A percentile compares a stretch with the other conserved stretches of the same genome.
Evolutionary conservation across 2,329 filamentous ascomycete species (phyloP).

Genomic region (Xylariales sp.): DNA sequence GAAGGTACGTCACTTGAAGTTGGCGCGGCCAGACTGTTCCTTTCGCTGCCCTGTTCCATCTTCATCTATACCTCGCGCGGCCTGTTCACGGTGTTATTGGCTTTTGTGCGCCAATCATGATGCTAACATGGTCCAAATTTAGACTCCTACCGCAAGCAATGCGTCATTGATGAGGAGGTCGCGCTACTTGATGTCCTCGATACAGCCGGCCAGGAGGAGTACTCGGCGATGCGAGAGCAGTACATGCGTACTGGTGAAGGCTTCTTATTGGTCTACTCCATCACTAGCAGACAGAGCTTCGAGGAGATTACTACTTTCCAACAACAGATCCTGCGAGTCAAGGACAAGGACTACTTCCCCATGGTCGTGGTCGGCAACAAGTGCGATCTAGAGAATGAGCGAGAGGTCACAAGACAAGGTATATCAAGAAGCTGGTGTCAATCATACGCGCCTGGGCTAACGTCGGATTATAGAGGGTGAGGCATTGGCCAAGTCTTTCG

Average conservation of each 20-base stretch:
- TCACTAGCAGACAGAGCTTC: constrained; percentile 94
- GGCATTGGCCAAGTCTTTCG: constrained; percentile 77
- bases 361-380: constrained; percentile 99
- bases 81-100: too few relatives aligned
- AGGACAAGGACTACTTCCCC: constrained; percentile 99
- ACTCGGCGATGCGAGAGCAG: constrained; percentile 98
- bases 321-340: constrained; percentile 96
- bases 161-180: constrained; percentile 96
- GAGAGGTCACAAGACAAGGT: constrained; percentile 82
- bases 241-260: constrained; percentile 99
- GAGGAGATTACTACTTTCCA: constrained; percentile 99
- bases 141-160: constrained; percentile 99
- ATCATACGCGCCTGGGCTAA: neutral
- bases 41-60: neutral
- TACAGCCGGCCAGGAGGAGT: constrained; percentile 97
- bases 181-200: constrained; percentile 96
- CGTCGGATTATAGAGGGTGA: constrained; percentile 69
- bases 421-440: constrained; percentile 1
- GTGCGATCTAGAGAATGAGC: constrained; percentile 92
- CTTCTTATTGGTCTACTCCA: constrained; percentile 96
- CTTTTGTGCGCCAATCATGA: too few relatives aligned
- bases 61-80: neutral
- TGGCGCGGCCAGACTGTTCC: neutral
- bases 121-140: too few relatives aligned
- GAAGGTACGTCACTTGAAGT: constrained; percentile 63